Evolutionary conservation across 345 rosid species (phyloP), one percentile per base, ranked within the genome.

Genomic region (Trapa bicornis): DNA sequence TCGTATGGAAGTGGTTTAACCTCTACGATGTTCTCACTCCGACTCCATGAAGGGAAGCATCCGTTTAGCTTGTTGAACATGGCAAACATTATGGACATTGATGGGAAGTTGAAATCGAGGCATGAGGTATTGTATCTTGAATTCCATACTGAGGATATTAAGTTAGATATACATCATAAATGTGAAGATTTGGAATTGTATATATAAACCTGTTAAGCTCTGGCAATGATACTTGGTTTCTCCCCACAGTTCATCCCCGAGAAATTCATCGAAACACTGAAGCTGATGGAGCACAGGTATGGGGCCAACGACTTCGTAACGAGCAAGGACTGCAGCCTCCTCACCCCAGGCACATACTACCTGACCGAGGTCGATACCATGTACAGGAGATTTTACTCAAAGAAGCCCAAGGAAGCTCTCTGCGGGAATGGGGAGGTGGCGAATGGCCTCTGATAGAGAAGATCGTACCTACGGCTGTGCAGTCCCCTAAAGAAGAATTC

Each of bases 271-370:
- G 96, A 87, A 71, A 86, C 84, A 3, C 65, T 95, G 96, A 82
- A 91, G 81, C 82, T 95, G 61, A 91, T 86, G 96, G 99, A 95
- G 87, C 96, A 89, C 61, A 83, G 99, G 72, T 95, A 95, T 10
- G 99, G 99, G n/a, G 94, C 84, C 58, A 95, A 89, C 71, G 98
- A 85, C 85, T 91, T 86, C 17, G 84, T 84, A 82, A 95, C 99
- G 4, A 91, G 81, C 86, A 85, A 95, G 72, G 99, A 91, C 68
- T 78, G 80, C 68, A 87, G 90, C 79, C 87, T 86, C 69, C 76
- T 95, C 83, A 80, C 94, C 65, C 87, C 96, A 0, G 99, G 92
- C 58, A 88, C 99, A 29, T 89, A 85, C 84, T 95, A 87, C 68
- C 91, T 95, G 68, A 95, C 94, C 1, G 88, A 95, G 80, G 98